phyloP scores from a whole-genome alignment of 108 stramenopile genomes.

The Cylindrotheca fusiformis region DNA sequence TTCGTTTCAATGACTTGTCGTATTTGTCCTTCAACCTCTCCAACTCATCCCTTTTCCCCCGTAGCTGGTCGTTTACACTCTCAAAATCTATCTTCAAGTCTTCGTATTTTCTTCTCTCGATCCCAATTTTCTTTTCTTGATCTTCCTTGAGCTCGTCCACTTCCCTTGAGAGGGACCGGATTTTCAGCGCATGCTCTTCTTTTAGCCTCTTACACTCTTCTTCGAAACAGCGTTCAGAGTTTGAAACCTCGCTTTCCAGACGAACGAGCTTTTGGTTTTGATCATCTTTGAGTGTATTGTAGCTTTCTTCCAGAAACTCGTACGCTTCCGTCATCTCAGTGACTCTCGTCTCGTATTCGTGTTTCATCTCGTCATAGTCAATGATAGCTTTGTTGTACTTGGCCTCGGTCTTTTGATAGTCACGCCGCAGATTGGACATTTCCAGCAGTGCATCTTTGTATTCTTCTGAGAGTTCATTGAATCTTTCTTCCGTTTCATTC shows the following conservation, averaged over 20 bases:
- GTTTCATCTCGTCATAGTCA: not conserved
- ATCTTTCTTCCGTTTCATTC: not conserved
- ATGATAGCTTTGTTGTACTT: not conserved
- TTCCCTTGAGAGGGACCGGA: not conserved
- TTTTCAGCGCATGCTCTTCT: slow-evolving; percentile 4
- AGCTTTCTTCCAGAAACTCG: not conserved
- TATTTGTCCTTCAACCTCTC: slow-evolving; percentile 1
- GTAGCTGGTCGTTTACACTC: slow-evolving; percentile 6
- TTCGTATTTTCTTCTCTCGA: slow-evolving; percentile 3
- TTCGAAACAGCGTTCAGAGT: slow-evolving; percentile 11
- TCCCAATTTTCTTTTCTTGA: not conserved
- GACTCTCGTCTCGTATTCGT: not conserved
- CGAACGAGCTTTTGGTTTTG: not conserved
- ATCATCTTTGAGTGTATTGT: slow-evolving; percentile 1
- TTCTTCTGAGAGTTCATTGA: not conserved
- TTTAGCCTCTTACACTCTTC: slow-evolving; percentile 12
- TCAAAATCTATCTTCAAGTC: slow-evolving; percentile 12
- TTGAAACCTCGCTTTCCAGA: slow-evolving; percentile 8
- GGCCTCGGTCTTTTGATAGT: not conserved
- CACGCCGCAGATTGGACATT: not conserved
- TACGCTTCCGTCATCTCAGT: slow-evolving; percentile 1
- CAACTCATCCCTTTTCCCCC: slow-evolving; percentile 5
- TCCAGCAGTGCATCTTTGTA: not conserved
- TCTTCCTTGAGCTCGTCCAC: slow-evolving; percentile 2
- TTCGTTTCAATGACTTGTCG: slow-evolving; percentile 11